Base-by-base conservation (phyloP, 2,329 filamentous ascomycete species). In the Clonostachys rhizophaga region DNA sequence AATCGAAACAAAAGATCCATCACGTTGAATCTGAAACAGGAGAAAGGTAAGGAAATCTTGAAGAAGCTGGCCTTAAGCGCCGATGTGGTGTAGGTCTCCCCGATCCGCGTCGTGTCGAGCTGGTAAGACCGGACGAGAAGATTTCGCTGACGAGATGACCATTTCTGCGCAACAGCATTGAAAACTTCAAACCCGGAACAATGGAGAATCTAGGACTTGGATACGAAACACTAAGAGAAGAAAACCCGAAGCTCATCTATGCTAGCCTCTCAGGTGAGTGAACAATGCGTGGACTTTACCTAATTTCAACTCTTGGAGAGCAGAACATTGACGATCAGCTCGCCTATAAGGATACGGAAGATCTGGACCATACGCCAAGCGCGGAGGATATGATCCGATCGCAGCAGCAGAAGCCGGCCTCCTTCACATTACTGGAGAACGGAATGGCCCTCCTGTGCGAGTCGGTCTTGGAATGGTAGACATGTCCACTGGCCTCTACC, bases 371-470 rank as follows among this genome's bases (percentile, higher is more conserved):
- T 74, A 68, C 48, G 56, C 62, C 5, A 59, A 61, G 33, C 59
- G 70, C 9, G 66, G 69, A 7, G 71, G 71, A 1, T 74, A 74
- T 53, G 70, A 74, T 50, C 65, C 66, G 11, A 74, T 75, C 20
- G 69, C 64, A 0, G 70, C 60, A 5, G 69, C 68, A 0, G 69
- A 73, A 49, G 68, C 57, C 12, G 70, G 70, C 0, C 55, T 74
- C 17, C 58, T 74, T 33, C 69, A 73, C 49, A 60, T 73, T 11
- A 73, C 69, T 0, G 70, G 70, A 5, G 62, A 71, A 47, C 53
- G 56, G 5, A 59, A 67, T 17, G 66, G 69, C 0, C 61, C 62
- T 2, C 71, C 71, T 0, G 66, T 67, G 1, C 58, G 67, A 10
- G 65, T 68, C 2, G 71, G 71, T 2, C 51, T 74, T 1, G 69